A percentile compares a stretch with the other conserved stretches of the same genome.
These are phyloP conservation scores for Penicillium psychrosexuale DNA, from an alignment of 2,329 filamentous ascomycete species.

Conservation along the genomic window DNA sequence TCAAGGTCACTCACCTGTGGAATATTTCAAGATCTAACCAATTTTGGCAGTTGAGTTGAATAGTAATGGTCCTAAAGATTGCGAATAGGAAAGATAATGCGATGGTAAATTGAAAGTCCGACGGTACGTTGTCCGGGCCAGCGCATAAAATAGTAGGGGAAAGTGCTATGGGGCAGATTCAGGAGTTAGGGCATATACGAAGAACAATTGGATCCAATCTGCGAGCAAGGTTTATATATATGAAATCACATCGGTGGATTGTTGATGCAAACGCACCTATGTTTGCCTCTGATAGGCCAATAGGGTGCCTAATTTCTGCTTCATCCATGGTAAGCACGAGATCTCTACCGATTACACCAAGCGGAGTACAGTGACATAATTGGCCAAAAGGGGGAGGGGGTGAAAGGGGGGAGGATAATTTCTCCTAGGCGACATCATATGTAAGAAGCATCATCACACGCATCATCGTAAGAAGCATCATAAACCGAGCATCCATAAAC, in stretches of 20 bases:
- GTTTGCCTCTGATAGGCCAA: slow-evolving; percentile 11
- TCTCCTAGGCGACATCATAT: slow-evolving; percentile 19
- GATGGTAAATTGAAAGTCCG: not conserved
- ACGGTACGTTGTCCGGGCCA: not conserved
- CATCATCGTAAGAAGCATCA: slow-evolving; percentile 2
- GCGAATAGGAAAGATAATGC: not conserved
- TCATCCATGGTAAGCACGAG: slow-evolving; percentile 6
- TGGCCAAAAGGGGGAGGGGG: slow-evolving; percentile 15
- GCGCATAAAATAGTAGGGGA: slow-evolving; percentile 4
- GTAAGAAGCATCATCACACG: slow-evolving; percentile 19
- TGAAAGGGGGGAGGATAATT: not conserved
- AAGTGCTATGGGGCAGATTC: slow-evolving; percentile 12
- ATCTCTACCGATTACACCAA: slow-evolving; percentile 10
- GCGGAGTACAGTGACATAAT: slow-evolving; percentile 23
- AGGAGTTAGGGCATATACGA: slow-evolving; percentile 12
- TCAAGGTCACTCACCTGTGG: slow-evolving; percentile 11
- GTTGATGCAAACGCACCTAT: slow-evolving; percentile 14
- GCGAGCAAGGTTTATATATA: slow-evolving; percentile 15
- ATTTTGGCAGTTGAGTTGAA: not conserved
- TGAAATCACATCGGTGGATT: slow-evolving; percentile 16
- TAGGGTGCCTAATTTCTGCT: slow-evolving; percentile 7
- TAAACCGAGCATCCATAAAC: not conserved
- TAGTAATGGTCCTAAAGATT: not conserved
- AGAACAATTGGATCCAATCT: slow-evolving; percentile 1
- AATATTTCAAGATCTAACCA: not conserved